Evolutionary conservation across 306 rosid genomes (phyloP).

Genomic region (Gastrolobium bilobum): DNA sequence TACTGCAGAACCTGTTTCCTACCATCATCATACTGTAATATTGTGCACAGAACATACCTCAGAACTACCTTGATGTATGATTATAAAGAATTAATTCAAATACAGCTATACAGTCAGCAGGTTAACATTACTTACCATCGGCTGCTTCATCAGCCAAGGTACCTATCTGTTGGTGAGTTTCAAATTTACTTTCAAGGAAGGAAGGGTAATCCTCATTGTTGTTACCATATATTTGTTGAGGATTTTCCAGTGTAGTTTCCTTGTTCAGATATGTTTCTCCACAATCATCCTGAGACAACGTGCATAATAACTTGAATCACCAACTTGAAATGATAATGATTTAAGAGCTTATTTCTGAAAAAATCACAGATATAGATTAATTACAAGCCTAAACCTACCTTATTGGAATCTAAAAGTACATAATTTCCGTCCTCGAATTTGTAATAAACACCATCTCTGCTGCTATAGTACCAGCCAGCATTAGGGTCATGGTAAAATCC

Average conservation of each 20-base stretch:
- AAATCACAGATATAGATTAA: neutral
- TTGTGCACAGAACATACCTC: slow-evolving; percentile 27
- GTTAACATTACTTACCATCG: slow-evolving; percentile 54
- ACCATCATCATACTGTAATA: slow-evolving; percentile 37
- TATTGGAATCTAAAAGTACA: slow-evolving; percentile 65
- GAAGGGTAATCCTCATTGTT: slow-evolving; percentile 48
- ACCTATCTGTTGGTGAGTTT: slow-evolving; percentile 48
- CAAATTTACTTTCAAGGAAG: slow-evolving; percentile 46
- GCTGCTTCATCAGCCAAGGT: slow-evolving; percentile 43
- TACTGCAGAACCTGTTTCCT: slow-evolving; percentile 35
- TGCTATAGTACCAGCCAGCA: slow-evolving; percentile 92
- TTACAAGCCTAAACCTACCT: slow-evolving; percentile 50
- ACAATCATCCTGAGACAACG: slow-evolving; percentile 53
- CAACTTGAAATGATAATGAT: slow-evolving; percentile 30
- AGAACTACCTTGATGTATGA: slow-evolving; percentile 23
- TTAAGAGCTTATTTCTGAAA: neutral
- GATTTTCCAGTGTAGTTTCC: slow-evolving; percentile 50
- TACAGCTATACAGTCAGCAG: slow-evolving; percentile 9
- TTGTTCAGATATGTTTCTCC: slow-evolving; percentile 43
- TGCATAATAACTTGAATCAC: slow-evolving; percentile 19
- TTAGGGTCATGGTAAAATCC: slow-evolving; percentile 92
- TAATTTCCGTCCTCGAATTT: slow-evolving; percentile 86
- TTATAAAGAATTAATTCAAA: slow-evolving; percentile 3
- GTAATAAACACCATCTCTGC: slow-evolving; percentile 74
- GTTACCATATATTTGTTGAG: slow-evolving; percentile 32